Base-by-base conservation (phyloP, 1,139 yeast genomes). In the Pichia sp. region DNA sequence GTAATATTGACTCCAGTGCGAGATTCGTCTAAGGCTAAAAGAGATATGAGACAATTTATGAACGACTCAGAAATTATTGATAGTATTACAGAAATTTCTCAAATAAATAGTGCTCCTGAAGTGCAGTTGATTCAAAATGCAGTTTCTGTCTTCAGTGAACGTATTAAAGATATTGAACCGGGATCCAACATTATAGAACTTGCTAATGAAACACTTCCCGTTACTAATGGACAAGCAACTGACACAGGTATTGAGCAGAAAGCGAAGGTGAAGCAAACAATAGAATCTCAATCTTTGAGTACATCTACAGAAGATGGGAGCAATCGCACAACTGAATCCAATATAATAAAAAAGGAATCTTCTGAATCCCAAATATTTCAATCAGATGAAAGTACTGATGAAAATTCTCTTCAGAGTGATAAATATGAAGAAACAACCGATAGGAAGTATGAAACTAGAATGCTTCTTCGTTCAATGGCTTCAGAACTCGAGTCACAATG, bases 1-100 rank as follows among this genome's bases (percentile, higher is more conserved):
- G 21, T 7, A 9, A 28, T 31, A 15, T 14, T 41, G 9, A 30
- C 25, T 17, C 41, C 43, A 5, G 39, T 38, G 15, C 22, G 23
- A n/a, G 19, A 15, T n/a, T 21, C 32, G 17, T 15, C 22, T 22
- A 28, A 18, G 15, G 31, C 18, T n/a, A 38, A 14, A 4, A 2
- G 15, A 9, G 19, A 26, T 2, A 30, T 4, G 21, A 30, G 18
- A 5, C 12, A 11, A 6, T 5, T 10, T 3, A 18, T 18, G 21
- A 30, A 30, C 3, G 22, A 30, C 17, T 11, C 15, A 14, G 15
- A 17, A 18, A 8, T 5, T 5, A 18, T 9, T 2, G 18, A 30
- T 18, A 3, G 5, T 4, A 17, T 17, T 2, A 17, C 9, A 4
- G 32, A 17, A 11, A 30, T 30, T 14, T 30, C 32, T 11, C 6